Evolutionary conservation across 1,284 basidiomycete species (phyloP).

Genomic region (Microbotryum violaceum): DNA sequence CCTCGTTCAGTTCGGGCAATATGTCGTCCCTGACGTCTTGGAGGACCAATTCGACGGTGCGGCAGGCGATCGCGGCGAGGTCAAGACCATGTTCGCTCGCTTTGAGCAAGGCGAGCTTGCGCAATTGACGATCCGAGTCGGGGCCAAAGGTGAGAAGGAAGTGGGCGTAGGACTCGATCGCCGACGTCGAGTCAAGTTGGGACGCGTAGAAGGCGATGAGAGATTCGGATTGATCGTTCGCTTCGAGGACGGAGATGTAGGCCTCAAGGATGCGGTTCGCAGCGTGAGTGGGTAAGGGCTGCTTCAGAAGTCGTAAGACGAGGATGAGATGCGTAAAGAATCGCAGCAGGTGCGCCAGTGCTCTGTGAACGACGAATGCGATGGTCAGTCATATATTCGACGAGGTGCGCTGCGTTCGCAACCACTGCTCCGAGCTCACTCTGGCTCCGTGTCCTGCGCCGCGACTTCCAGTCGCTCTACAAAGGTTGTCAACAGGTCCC

Average conservation of each 20-base stretch:
- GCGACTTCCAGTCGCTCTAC: constrained; percentile 51
- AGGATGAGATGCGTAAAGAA: constrained; percentile 96
- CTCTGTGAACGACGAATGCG: constrained; percentile 18
- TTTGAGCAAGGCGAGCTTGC: constrained; percentile 63
- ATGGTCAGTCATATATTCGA: neutral
- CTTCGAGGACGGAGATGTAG: constrained; percentile 82
- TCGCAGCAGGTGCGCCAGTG: constrained; percentile 49
- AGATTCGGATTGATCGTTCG: constrained; percentile 55
- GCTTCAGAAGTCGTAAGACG: constrained; percentile 73
- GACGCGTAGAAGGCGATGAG: constrained; percentile 91
- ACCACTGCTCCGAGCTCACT: constrained; percentile 48
- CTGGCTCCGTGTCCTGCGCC: constrained; percentile 47
- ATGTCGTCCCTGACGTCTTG: constrained; percentile 61
- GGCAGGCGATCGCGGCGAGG: constrained; percentile 67
- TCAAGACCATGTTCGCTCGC: constrained; percentile 79
- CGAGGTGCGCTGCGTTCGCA: neutral
- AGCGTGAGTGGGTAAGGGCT: constrained; percentile 56
- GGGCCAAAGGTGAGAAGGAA: constrained; percentile 76
- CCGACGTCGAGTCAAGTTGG: constrained; percentile 74
- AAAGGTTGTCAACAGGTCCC: constrained; percentile 63
- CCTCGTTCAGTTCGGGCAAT: constrained; percentile 26
- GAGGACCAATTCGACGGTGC: constrained; percentile 66
- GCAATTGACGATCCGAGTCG: constrained; percentile 57
- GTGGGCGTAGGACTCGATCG: constrained; percentile 82
- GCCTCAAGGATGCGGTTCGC: constrained; percentile 73